Base-by-base conservation (phyloP, 2,329 filamentous ascomycete genomes). In the Lachnellula cervina region DNA sequence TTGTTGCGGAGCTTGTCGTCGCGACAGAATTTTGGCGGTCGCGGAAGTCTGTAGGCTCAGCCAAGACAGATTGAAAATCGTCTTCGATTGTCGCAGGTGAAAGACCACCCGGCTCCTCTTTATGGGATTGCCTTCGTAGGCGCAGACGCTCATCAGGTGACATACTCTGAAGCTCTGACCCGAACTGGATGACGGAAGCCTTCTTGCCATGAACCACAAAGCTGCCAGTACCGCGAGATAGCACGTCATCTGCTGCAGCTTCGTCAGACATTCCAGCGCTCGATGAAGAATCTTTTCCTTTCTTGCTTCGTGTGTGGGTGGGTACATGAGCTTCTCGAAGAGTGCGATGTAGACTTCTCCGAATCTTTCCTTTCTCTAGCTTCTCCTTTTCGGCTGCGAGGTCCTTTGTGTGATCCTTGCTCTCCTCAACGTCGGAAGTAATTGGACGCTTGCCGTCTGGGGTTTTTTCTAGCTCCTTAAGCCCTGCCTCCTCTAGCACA, bases 181-280 rank as follows among this genome's bases (percentile, higher is more conserved):
- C 91, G 69, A 99, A 95, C n/a, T 90, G 95, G 63, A 99, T 90
- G 54, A 99, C 89, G 1, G 91, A 96, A 2, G 94, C 94, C 72
- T 99, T 97, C 76, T 97, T 99, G 58, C 94, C 93, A 68, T 99
- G 94, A 4, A 99, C 86, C 4, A 94, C 96, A 71, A 99, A 99
- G 65, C 90, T 96, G 5, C 90, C 90, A 13, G 89, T 84, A 13
- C 88, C 87, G 48, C 94, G 84, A 6, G 88, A 78, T 13, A 99
- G 78, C 11, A 88, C 84, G 63, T 90, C 88, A 38, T 88, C 76
- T 73, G 80, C 66, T 60, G 71, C 61, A 59, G 68, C 56, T 66
- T 78, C 72, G 17, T 77, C 68, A 67, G 70, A 73, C 44, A 78
- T 73, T 16, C 77, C 76, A 59, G 70, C 58, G 42, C 81, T 87